These are phyloP conservation scores for Colletotrichum lindemuthianum DNA, from an alignment of 2,329 filamentous ascomycete genomes.

Conservation along the genomic window DNA sequence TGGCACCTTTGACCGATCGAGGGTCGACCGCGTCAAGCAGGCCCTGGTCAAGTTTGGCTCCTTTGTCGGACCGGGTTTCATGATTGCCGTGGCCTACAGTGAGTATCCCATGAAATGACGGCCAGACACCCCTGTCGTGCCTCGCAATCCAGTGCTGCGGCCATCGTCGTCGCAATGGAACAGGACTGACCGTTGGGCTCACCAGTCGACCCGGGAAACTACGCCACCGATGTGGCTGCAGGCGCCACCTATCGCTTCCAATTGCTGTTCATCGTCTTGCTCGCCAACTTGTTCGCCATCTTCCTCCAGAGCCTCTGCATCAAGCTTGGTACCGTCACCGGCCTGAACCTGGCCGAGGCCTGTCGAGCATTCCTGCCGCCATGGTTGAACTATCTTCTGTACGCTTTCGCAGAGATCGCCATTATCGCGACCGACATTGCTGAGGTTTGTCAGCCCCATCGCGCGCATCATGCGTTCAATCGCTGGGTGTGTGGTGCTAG, in stretches of 20 bases:
- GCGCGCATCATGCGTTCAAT: neutral
- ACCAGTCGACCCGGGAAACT: constrained; percentile 71
- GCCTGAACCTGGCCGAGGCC: constrained; percentile 72
- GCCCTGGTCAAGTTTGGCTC: constrained; percentile 58
- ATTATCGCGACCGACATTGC: constrained; percentile 79
- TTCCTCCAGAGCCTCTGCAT: constrained; percentile 75
- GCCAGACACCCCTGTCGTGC: neutral
- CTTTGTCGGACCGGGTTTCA: constrained; percentile 75
- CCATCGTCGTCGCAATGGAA: neutral
- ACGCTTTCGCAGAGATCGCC: constrained; percentile 71
- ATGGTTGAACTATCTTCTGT: constrained; percentile 72
- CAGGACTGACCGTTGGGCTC: too few species aligned
- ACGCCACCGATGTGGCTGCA: constrained; percentile 75
- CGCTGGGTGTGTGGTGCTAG: neutral
- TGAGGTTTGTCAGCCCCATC: constrained; percentile 55
- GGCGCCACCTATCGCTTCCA: constrained; percentile 73
- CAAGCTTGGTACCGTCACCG: constrained; percentile 76
- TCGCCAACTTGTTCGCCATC: constrained; percentile 77
- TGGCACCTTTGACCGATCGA: neutral
- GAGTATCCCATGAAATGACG: constrained; percentile 38
- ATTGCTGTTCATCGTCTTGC: constrained; percentile 74
- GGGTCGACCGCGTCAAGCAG: constrained; percentile 35
- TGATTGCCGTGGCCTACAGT: constrained; percentile 70
- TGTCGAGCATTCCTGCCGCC: constrained; percentile 72
- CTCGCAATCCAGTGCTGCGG: neutral